These are phyloP conservation scores for Mrakia blollopis DNA, from an alignment of 768 basidiomycete species.

Conservation along the genomic window DNA sequence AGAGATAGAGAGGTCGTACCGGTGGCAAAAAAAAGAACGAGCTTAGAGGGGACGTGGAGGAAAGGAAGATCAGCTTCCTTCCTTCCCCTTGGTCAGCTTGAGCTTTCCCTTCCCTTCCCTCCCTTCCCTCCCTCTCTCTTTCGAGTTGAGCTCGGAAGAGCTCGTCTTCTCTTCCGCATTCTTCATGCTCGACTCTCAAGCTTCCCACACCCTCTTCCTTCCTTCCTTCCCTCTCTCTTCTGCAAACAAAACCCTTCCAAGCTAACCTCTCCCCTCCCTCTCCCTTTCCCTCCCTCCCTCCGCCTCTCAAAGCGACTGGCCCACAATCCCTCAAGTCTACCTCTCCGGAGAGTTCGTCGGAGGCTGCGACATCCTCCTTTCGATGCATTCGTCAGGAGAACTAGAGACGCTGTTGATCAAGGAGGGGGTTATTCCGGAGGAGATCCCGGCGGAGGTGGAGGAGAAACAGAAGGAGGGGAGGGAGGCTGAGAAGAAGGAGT, in stretches of 20 bases:
- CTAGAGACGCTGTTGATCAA: conserved; percentile 74
- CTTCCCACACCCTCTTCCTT: background rate
- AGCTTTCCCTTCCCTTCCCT: too few species aligned
- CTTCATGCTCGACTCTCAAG: background rate
- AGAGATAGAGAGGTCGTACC: too few species aligned
- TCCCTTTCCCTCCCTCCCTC: background rate
- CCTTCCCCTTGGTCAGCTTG: too few species aligned
- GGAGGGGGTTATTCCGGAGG: conserved; percentile 58
- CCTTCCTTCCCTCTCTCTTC: background rate
- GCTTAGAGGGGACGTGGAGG: too few species aligned
- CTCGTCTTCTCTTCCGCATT: too few species aligned
- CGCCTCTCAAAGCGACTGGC: conserved; percentile 70
- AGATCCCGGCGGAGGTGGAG: conserved; percentile 43
- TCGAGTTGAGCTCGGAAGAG: too few species aligned
- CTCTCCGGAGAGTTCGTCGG: conserved; percentile 93
- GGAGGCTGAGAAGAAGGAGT: background rate
- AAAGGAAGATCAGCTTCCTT: too few species aligned
- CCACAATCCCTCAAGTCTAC: conserved; percentile 93
- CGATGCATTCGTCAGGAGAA: conserved; percentile 95
- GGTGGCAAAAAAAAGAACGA: too few species aligned
- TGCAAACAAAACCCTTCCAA: too few species aligned
- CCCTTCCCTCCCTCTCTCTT: too few species aligned
- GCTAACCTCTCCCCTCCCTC: too few species aligned
- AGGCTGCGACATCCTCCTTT: conserved; percentile 89
- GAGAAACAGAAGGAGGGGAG: conserved; percentile 6